Evolutionary conservation across 805 yeast genomes (phyloP).

Genomic region (Saccharomyces jurei): DNA sequence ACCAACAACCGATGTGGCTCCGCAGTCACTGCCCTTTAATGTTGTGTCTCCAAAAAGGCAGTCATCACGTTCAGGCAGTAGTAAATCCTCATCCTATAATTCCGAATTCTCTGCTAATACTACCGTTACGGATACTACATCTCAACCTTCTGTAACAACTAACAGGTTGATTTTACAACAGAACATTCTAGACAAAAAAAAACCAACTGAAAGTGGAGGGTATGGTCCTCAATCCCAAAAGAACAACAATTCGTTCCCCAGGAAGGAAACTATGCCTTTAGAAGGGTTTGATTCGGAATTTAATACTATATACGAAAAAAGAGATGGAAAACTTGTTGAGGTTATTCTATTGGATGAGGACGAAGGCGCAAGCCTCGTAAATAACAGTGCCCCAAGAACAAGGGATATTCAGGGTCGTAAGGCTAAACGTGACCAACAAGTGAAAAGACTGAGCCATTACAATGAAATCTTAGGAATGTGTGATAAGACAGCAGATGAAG

Average conservation of each 20-base stretch:
- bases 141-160: slow-evolving; percentile 7
- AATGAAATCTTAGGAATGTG: slow-evolving; percentile 20
- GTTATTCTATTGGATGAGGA: slow-evolving; percentile 22
- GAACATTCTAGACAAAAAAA: background rate
- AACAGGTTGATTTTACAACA: background rate
- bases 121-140: slow-evolving; percentile 15
- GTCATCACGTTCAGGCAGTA: slow-evolving; percentile 21
- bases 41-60: slow-evolving; percentile 20
- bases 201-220: background rate
- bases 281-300: background rate
- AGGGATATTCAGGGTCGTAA: background rate
- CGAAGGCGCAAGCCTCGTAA: background rate
- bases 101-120: slow-evolving; percentile 23
- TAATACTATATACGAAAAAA: slow-evolving; percentile 9
- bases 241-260: background rate
- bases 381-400: background rate
- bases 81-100: slow-evolving; percentile 13
- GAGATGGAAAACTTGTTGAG: slow-evolving; percentile 20
- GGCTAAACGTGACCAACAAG: slow-evolving; percentile 1
- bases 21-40: background rate
- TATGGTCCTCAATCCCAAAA: background rate
- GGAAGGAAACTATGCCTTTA: background rate
- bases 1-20: background rate
- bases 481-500: slow-evolving; percentile 24
- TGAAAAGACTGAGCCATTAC: background rate